Conservation (phyloP, 1,139 yeast genomes). For the Kurtzmaniella quercitrusa region DNA sequence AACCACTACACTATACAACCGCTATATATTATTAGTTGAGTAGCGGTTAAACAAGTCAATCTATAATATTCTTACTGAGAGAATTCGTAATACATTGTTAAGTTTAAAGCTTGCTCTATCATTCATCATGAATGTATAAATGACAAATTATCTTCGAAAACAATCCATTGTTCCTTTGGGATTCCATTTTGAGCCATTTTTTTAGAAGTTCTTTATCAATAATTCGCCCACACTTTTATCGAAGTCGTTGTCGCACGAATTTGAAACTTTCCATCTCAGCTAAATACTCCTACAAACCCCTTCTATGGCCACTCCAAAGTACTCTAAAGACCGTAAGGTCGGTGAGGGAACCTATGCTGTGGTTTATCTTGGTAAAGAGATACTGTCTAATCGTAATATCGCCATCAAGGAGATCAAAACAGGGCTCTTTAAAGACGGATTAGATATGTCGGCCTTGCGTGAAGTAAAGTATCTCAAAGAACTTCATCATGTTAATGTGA, state of each 20-base stretch:
- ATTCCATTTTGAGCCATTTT: too few species aligned
- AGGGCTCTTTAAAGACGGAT: slow-evolving; percentile 90
- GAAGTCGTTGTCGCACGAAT: not conserved
- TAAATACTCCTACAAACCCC: not conserved
- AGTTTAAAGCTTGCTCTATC: too few species aligned
- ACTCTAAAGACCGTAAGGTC: slow-evolving; percentile 70
- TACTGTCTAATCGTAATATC: slow-evolving; percentile 54
- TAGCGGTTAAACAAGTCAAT: not conserved
- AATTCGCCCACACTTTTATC: not conserved
- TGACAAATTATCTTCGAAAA: too few species aligned
- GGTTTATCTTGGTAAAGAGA: slow-evolving; percentile 77
- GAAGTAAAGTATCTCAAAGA: slow-evolving; percentile 94
- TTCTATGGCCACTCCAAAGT: slow-evolving; percentile 13
- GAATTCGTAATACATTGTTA: too few species aligned
- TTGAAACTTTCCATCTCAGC: not conserved
- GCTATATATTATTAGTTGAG: not conserved
- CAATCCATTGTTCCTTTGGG: too few species aligned
- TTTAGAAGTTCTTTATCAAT: not conserved
- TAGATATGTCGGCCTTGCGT: slow-evolving; percentile 95
- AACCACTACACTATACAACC: slow-evolving; percentile 52
- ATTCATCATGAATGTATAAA: too few species aligned
- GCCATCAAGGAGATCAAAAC: slow-evolving; percentile 97
- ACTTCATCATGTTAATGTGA: slow-evolving; percentile 74
- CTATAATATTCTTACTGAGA: too few species aligned
- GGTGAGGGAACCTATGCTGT: slow-evolving; percentile 99